A percentile compares a stretch with the other conserved stretches of the same genome.
Evolutionary conservation across 2,329 filamentous ascomycete species (phyloP).

Genomic region (Cladosporium velox): DNA sequence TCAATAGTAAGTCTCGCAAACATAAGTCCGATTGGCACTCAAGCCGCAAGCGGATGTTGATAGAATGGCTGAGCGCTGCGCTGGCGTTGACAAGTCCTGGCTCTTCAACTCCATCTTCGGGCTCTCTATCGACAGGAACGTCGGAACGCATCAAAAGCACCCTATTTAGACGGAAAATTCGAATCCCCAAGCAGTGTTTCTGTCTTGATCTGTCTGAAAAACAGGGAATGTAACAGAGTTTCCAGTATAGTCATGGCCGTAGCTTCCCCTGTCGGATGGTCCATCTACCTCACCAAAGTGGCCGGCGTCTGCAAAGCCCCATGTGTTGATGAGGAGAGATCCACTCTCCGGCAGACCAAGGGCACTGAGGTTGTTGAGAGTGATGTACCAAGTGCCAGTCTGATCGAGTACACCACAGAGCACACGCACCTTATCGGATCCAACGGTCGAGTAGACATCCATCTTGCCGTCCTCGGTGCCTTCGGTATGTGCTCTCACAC

Average conservation of each 20-base stretch:
- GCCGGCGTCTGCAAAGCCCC: slow-evolving; percentile 28
- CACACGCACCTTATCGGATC: background rate
- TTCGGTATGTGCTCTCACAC: slow-evolving; percentile 42
- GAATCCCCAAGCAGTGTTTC: slow-evolving; percentile 44
- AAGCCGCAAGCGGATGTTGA: no score
- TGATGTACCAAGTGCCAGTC: slow-evolving; percentile 40
- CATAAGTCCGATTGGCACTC: no score
- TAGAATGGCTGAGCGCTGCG: background rate
- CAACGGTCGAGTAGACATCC: slow-evolving; percentile 43
- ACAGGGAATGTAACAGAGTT: slow-evolving; percentile 43
- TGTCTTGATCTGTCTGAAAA: slow-evolving; percentile 38
- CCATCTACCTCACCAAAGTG: slow-evolving; percentile 36
- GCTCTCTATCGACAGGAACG: background rate
- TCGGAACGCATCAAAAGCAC: background rate
- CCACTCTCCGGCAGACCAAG: slow-evolving; percentile 40
- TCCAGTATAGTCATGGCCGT: slow-evolving; percentile 39
- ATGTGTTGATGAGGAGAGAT: slow-evolving; percentile 38
- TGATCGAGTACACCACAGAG: slow-evolving; percentile 20
- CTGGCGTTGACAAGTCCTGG: background rate
- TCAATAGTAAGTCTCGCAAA: no score
- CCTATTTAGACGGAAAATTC: slow-evolving; percentile 36
- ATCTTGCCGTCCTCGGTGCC: slow-evolving; percentile 40
- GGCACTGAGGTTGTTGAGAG: slow-evolving; percentile 37
- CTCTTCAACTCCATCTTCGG: background rate
- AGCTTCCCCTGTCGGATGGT: slow-evolving; percentile 37